phyloP scores from a whole-genome alignment of 1,284 basidiomycete genomes.

The Acaromyces ingoldii region DNA sequence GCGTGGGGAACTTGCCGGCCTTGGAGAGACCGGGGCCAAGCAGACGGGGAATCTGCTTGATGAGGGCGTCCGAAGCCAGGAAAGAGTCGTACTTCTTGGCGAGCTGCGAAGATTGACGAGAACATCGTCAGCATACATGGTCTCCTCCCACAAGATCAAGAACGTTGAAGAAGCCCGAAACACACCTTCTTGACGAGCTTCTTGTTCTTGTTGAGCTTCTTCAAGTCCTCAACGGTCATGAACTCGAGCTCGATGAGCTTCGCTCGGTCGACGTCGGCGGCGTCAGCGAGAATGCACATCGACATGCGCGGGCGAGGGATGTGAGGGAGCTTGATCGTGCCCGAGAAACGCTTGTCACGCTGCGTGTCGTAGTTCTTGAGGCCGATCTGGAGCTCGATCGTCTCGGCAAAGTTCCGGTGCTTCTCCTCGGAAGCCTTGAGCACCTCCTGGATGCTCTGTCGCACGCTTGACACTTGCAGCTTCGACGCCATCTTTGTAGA shows the following conservation, averaged over 20 bases:
- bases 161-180: not conserved
- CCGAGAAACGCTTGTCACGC: constrained; percentile 53
- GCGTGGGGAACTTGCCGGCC: constrained; percentile 98
- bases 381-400: constrained; percentile 52
- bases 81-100: constrained; percentile 99
- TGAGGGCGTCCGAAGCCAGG: constrained; percentile 92
- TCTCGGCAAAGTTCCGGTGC: constrained; percentile 51
- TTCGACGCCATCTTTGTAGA: constrained; percentile 22
- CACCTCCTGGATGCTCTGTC: constrained; percentile 44
- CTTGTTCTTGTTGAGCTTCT: constrained; percentile 99
- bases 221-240: constrained; percentile 99
- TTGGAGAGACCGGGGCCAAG: constrained; percentile 99
- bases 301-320: constrained; percentile 98
- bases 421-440: constrained; percentile 48
- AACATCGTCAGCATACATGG: not conserved
- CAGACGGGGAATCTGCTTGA: constrained; percentile 99
- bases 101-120: constrained; percentile 58
- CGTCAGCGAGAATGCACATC: constrained; percentile 98
- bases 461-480: constrained; percentile 49
- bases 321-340: constrained; percentile 71
- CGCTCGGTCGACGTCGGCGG: constrained; percentile 95
- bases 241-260: constrained; percentile 93
- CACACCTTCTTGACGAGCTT: constrained; percentile 88
- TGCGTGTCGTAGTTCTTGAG: constrained; percentile 52
- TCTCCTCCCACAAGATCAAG: not conserved